Evolutionary conservation across 2,329 filamentous ascomycete species (phyloP).

Genomic region (Cladosporium sp.): DNA sequence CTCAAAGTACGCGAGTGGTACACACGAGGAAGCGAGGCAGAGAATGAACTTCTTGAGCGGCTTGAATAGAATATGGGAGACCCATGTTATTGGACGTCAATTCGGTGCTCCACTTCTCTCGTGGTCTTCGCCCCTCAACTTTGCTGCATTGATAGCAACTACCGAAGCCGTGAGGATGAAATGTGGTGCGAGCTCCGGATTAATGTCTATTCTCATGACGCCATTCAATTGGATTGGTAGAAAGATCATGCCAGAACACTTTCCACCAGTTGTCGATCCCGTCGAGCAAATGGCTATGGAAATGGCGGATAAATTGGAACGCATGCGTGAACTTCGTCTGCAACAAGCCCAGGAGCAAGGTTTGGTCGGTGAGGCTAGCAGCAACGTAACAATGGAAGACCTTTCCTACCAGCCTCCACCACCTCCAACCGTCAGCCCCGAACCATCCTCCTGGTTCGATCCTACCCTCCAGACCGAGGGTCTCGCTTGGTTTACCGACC

Average conservation of each 20-base stretch:
- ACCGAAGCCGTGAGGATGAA: constrained; percentile 27
- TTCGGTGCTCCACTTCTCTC: constrained; percentile 16
- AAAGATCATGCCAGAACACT: not conserved
- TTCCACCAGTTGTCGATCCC: not conserved
- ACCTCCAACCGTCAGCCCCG: not conserved
- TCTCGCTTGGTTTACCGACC: constrained; percentile 57
- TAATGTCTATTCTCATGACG: constrained; percentile 20
- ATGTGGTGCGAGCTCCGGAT: constrained; percentile 22
- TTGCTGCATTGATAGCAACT: constrained; percentile 23
- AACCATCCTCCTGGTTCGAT: constrained; percentile 30
- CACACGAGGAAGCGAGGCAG: not conserved
- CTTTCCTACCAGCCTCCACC: not conserved
- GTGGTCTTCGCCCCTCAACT: constrained; percentile 17
- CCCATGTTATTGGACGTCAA: constrained; percentile 14
- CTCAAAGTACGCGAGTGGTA: not conserved
- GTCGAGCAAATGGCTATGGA: not conserved
- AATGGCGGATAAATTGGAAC: not conserved
- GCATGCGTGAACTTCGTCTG: not conserved
- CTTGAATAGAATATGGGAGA: not conserved
- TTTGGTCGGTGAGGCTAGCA: not conserved
- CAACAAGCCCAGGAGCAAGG: not conserved
- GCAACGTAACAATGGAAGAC: not conserved
- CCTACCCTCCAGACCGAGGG: constrained; percentile 52
- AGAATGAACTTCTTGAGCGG: not conserved
- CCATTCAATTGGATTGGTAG: constrained; percentile 13